Evolutionary conservation across 495 filamentous ascomycete species (phyloP).

Genomic region (Aspergillus ellipticus): DNA sequence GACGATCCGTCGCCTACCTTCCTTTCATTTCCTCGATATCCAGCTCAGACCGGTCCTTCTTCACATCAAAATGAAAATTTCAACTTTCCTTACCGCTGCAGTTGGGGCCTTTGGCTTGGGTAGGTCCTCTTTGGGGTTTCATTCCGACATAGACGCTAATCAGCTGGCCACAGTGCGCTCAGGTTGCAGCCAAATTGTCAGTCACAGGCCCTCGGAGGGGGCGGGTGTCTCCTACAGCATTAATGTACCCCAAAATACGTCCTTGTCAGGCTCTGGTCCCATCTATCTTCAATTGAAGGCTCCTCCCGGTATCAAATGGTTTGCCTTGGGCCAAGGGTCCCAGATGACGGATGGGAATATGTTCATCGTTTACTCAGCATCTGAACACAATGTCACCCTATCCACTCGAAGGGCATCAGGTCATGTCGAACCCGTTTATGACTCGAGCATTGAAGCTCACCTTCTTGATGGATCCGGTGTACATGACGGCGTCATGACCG

Average conservation of each 20-base stretch:
- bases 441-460: constrained; percentile 40
- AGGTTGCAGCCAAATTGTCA: constrained; percentile 14
- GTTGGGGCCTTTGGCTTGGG: constrained; percentile 2
- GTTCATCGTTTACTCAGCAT: constrained; percentile 60
- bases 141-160: neutral
- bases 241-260: constrained; percentile 22
- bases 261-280: constrained; percentile 11
- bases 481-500: constrained; percentile 48
- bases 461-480: constrained; percentile 59
- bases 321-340: constrained; percentile 55
- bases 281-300: constrained; percentile 61
- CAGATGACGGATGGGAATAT: constrained; percentile 58
- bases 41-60: neutral
- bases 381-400: constrained; percentile 55
- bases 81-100: neutral
- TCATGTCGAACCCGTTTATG: constrained; percentile 45
- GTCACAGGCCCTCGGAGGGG: constrained; percentile 15
- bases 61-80: neutral
- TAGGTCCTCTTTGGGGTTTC: neutral
- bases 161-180: neutral
- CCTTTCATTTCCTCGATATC: neutral
- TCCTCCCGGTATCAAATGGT: constrained; percentile 54
- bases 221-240: constrained; percentile 21
- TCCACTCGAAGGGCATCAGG: constrained; percentile 50
- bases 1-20: neutral